These are phyloP conservation scores for Aspergillus conjunctus DNA, from an alignment of 495 filamentous ascomycete genomes.

Conservation along the genomic window DNA sequence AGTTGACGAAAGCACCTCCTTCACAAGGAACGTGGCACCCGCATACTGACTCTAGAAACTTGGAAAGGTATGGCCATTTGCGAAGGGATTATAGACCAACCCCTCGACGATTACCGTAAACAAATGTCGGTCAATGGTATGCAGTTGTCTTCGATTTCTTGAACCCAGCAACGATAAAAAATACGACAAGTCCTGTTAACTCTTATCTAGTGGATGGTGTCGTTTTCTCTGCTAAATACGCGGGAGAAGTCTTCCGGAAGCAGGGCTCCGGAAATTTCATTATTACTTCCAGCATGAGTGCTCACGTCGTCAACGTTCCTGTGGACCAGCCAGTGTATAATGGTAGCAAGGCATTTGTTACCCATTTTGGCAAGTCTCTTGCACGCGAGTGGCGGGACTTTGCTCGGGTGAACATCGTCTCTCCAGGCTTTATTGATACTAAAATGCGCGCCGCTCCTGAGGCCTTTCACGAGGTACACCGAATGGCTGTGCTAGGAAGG, in stretches of 20 bases:
- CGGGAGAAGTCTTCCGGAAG: slow-evolving; percentile 60
- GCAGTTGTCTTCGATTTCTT: not conserved
- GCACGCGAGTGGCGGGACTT: slow-evolving; percentile 70
- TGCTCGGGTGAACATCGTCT: slow-evolving; percentile 65
- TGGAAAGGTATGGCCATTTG: slow-evolving; percentile 52
- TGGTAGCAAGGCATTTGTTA: slow-evolving; percentile 66
- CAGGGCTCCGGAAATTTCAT: slow-evolving; percentile 64
- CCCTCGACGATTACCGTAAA: slow-evolving; percentile 49
- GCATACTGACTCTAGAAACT: not conserved
- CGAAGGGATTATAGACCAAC: slow-evolving; percentile 50
- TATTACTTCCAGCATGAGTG: slow-evolving; percentile 80
- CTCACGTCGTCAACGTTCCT: slow-evolving; percentile 72
- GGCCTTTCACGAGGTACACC: slow-evolving; percentile 60
- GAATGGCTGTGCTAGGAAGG: slow-evolving; percentile 60
- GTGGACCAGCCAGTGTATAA: slow-evolving; percentile 68
- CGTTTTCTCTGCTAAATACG: slow-evolving; percentile 38
- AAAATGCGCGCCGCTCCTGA: slow-evolving; percentile 57
- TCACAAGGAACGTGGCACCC: not conserved
- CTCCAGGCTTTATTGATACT: slow-evolving; percentile 69
- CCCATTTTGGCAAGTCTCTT: slow-evolving; percentile 65
- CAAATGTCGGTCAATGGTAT: slow-evolving; percentile 46
- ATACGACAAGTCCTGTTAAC: not conserved
- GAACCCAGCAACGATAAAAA: not conserved
- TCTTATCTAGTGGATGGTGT: slow-evolving; percentile 35
- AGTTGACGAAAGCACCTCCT: not conserved